phyloP scores from a whole-genome alignment of 345 rosid genomes.

The Murraya paniculata region DNA sequence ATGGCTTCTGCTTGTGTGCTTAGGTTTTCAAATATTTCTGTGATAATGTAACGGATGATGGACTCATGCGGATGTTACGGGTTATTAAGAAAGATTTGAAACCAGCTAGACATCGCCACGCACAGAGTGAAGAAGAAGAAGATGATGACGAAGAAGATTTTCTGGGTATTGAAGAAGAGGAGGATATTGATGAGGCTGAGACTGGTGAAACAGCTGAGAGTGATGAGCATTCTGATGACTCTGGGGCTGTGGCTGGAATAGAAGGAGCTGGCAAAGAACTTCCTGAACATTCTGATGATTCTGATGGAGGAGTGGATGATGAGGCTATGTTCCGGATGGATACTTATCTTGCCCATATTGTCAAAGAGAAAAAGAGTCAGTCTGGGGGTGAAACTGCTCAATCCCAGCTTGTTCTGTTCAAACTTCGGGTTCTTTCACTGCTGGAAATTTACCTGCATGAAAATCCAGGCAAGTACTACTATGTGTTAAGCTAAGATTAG shows the following conservation, averaged over 20 bases:
- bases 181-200: constrained; percentile 68
- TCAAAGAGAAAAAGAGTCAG: constrained; percentile 88
- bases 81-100: constrained; percentile 86
- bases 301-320: constrained; percentile 92
- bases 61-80: constrained; percentile 77
- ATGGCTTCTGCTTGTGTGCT: constrained; percentile 16
- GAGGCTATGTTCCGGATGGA: constrained; percentile 99
- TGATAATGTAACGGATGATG: constrained; percentile 68
- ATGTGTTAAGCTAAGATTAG: neutral
- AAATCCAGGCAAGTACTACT: constrained; percentile 63
- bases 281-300: constrained; percentile 67
- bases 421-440: constrained; percentile 87
- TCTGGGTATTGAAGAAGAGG: constrained; percentile 87
- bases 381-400: constrained; percentile 87
- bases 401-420: constrained; percentile 88
- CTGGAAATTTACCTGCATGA: constrained; percentile 90
- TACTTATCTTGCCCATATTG: constrained; percentile 78
- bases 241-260: constrained; percentile 53
- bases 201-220: constrained; percentile 65
- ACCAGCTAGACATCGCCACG: constrained; percentile 76
- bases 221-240: constrained; percentile 80
- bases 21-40: constrained; percentile 91
- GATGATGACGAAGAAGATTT: constrained; percentile 71
- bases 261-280: constrained; percentile 43
- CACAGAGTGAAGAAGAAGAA: constrained; percentile 49